Conservation (phyloP, 148 eudicot species). For the Euryodendron excelsum region DNA sequence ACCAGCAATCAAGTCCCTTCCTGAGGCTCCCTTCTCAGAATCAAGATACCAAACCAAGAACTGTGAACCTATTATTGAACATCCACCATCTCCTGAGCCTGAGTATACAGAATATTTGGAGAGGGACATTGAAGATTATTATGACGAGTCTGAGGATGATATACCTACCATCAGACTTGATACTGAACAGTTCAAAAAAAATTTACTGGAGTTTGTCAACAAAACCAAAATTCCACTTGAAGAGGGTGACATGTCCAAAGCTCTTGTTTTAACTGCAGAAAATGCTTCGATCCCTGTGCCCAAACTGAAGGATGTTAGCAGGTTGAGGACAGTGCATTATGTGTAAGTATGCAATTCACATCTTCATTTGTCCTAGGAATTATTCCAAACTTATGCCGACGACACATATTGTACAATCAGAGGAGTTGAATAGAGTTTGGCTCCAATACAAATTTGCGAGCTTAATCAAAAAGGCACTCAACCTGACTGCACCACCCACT, state of each 20-base stretch:
- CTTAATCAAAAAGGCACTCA: no score
- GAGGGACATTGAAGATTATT: slow-evolving; percentile 49
- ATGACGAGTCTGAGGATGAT: slow-evolving; percentile 15
- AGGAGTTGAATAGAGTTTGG: not conserved
- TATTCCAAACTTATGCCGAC: not conserved
- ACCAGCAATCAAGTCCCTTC: not conserved
- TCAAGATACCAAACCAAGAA: not conserved
- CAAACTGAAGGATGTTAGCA: slow-evolving; percentile 25
- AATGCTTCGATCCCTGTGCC: slow-evolving; percentile 34
- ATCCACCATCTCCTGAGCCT: slow-evolving; percentile 45
- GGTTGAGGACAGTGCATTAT: slow-evolving; percentile 41
- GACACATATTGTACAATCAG: not conserved
- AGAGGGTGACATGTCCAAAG: slow-evolving; percentile 35
- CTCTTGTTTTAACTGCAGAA: slow-evolving; percentile 26
- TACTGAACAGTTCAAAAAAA: slow-evolving; percentile 8
- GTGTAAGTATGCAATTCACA: slow-evolving; percentile 45
- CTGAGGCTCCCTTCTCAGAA: not conserved
- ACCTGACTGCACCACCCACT: not conserved
- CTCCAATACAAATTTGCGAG: not conserved
- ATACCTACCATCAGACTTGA: slow-evolving; percentile 29
- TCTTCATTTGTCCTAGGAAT: not conserved
- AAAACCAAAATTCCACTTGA: slow-evolving; percentile 7
- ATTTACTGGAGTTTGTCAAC: slow-evolving; percentile 11
- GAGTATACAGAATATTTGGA: slow-evolving; percentile 8
- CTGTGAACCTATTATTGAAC: slow-evolving; percentile 38